phyloP scores from a whole-genome alignment of 1,139 yeast species.

The Hansenula lynferdii region DNA sequence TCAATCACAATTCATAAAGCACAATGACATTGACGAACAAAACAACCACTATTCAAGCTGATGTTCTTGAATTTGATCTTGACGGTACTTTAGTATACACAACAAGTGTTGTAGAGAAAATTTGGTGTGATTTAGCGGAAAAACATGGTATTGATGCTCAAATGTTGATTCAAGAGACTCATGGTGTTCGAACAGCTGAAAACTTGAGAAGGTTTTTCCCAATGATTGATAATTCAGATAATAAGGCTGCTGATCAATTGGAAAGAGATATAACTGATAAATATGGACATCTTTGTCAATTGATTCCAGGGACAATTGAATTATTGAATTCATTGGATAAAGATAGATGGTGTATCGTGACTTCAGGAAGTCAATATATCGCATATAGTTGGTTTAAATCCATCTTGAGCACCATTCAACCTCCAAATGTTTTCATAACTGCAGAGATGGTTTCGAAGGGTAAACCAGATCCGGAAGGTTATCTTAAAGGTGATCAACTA shows the following conservation, averaged over 20 bases:
- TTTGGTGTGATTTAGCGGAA: conserved; percentile 73
- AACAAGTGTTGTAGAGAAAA: conserved; percentile 75
- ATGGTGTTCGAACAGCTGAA: conserved; percentile 81
- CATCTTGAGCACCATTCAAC: conserved; percentile 44
- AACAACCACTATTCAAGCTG: conserved; percentile 12
- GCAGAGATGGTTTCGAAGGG: conserved; percentile 75
- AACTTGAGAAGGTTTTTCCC: conserved; percentile 74
- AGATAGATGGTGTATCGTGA: conserved; percentile 58
- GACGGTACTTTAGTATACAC: conserved; percentile 86
- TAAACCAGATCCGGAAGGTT: conserved; percentile 84
- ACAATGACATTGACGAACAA: conserved; percentile 9
- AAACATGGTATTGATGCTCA: conserved; percentile 69
- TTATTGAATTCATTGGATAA: conserved; percentile 48
- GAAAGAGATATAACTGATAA: conserved; percentile 61
- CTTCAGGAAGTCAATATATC: conserved; percentile 74
- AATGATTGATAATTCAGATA: conserved; percentile 61
- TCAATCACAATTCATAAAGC: no score
- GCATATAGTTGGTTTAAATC: conserved; percentile 72
- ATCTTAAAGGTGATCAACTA: conserved; percentile 40
- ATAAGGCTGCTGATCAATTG: conserved; percentile 60
- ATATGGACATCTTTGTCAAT: conserved; percentile 65
- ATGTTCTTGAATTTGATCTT: conserved; percentile 57
- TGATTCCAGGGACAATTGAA: conserved; percentile 70
- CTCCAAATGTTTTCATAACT: conserved; percentile 71
- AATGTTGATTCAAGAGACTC: conserved; percentile 67